Evolutionary conservation across 2,329 filamentous ascomycete species (phyloP).

Genomic region (Gliomastix tumulicola): DNA sequence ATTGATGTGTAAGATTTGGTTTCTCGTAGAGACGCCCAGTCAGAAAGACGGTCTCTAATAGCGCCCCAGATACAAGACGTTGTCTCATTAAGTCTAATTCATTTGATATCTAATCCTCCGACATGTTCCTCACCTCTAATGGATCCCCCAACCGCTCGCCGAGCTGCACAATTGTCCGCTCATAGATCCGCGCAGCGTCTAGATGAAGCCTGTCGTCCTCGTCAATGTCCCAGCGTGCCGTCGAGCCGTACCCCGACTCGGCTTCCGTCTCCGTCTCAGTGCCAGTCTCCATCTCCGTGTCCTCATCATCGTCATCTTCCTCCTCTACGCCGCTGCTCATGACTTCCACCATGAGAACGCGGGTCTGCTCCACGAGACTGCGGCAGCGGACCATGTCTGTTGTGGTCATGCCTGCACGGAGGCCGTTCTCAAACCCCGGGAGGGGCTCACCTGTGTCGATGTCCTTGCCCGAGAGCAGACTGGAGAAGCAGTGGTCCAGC

Average conservation of each 20-base stretch:
- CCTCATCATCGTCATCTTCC: slow-evolving; percentile 26
- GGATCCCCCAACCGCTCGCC: slow-evolving; percentile 56
- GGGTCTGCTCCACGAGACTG: slow-evolving; percentile 70
- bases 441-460: slow-evolving; percentile 56
- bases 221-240: slow-evolving; percentile 26
- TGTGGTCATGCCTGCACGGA: slow-evolving; percentile 58
- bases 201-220: slow-evolving; percentile 53
- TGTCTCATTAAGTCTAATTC: too few species aligned
- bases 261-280: slow-evolving; percentile 22
- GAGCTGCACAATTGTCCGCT: slow-evolving; percentile 68
- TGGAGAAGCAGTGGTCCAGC: slow-evolving; percentile 77
- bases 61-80: too few species aligned
- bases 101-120: not conserved
- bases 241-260: slow-evolving; percentile 22
- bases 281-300: slow-evolving; percentile 30
- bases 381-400: slow-evolving; percentile 87
- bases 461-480: slow-evolving; percentile 62
- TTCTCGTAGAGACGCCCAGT: too few species aligned
- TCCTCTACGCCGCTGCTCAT: slow-evolving; percentile 42
- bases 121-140: slow-evolving; percentile 6
- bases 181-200: slow-evolving; percentile 71
- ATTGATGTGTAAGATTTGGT: too few species aligned
- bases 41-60: too few species aligned
- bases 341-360: slow-evolving; percentile 62
- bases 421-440: slow-evolving; percentile 61